A percentile compares a stretch with the other conserved stretches of the same genome.
Evolutionary conservation across 331 rosid species (phyloP).

Genomic region (Malus hybrid): DNA sequence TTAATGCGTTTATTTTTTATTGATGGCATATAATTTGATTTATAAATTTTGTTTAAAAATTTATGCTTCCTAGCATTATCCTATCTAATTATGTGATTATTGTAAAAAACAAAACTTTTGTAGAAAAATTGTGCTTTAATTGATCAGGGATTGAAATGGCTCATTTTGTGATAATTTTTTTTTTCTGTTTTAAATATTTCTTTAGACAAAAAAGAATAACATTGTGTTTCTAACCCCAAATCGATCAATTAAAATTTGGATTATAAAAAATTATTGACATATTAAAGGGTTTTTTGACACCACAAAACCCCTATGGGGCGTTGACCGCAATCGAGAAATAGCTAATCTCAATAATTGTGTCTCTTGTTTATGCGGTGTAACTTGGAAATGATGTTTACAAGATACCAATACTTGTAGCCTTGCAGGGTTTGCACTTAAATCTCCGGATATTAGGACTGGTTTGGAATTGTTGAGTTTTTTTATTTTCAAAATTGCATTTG

Average conservation of each 20-base stretch:
- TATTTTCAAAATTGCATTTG: no score
- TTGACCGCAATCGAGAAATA: background rate
- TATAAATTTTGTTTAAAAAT: no score
- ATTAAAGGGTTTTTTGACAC: no score
- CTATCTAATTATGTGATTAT: no score
- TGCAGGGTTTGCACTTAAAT: background rate
- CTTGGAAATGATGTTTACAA: slow-evolving; percentile 1
- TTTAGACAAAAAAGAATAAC: background rate
- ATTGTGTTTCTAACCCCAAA: background rate
- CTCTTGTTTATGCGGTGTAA: background rate
- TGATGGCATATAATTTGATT: no score
- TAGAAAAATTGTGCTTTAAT: background rate
- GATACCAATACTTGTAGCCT: background rate
- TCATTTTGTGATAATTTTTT: background rate
- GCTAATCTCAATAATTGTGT: slow-evolving; percentile 6
- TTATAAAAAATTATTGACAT: no score
- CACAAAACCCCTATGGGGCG: background rate
- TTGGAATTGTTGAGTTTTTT: no score
- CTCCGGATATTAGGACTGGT: no score
- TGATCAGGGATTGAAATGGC: background rate
- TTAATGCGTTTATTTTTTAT: no score
- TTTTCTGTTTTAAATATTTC: background rate
- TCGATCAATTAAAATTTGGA: background rate
- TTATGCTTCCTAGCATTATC: no score
- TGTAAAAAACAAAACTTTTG: no score